phyloP scores from a whole-genome alignment of 495 filamentous ascomycete species.

The Aspergillus ostianus region DNA sequence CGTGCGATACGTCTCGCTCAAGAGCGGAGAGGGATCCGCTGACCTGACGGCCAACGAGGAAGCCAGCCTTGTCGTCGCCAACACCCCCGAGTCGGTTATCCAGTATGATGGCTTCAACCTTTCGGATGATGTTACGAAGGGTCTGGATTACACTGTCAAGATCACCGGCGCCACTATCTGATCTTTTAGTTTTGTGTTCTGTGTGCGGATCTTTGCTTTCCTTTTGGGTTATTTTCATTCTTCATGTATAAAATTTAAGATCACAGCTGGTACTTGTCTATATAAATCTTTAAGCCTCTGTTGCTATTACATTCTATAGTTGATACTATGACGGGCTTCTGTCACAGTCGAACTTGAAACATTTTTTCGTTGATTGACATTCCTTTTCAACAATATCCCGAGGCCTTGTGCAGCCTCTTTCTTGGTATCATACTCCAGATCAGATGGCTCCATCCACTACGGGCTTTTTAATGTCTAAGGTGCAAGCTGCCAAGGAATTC shows the following conservation, averaged over 20 bases:
- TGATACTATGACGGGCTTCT: no score
- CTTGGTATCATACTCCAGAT: no score
- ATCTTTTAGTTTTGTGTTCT: background rate
- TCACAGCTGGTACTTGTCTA: background rate
- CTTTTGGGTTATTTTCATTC: background rate
- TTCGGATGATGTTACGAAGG: conserved; percentile 4
- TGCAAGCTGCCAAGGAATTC: no score
- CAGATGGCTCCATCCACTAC: no score
- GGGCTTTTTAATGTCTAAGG: no score
- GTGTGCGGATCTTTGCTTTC: background rate
- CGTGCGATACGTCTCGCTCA: conserved; percentile 9
- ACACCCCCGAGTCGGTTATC: conserved; percentile 6
- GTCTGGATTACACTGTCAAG: conserved; percentile 12
- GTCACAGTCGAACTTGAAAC: no score
- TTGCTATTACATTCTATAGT: background rate
- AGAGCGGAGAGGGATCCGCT: conserved; percentile 3
- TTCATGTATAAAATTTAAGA: background rate
- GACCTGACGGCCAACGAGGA: conserved; percentile 7
- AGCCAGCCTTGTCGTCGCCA: conserved; percentile 13
- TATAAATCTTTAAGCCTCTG: background rate
- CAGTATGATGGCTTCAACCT: conserved; percentile 13
- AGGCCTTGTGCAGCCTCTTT: no score
- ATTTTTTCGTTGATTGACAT: no score
- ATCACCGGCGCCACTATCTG: conserved; percentile 8
- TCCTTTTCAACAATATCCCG: no score